Base-by-base conservation (phyloP, 2,329 filamentous ascomycete species). In the Tolypocladium sp. region DNA sequence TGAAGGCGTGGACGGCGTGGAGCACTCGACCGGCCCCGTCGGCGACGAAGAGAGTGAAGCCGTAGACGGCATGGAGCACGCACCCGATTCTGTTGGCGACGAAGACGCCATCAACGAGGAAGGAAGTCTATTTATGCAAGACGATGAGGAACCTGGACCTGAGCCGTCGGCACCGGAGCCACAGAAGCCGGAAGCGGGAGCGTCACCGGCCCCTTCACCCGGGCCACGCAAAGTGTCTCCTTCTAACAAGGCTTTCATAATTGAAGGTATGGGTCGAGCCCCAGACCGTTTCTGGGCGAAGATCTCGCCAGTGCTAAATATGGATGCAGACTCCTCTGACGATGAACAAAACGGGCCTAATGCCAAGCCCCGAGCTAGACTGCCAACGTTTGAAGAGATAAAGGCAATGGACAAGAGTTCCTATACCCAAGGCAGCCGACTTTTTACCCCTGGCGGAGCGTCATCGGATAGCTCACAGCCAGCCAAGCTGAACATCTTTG, bases 41-140 rank as follows among this genome's bases (percentile, higher is more conserved):
- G 27, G 41, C 6, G 37, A 41, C 15, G 55, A 56, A 30, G 55
- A 42, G 20, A 56, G 55, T 56, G 78, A 80, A 42, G 44, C 57
- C 6, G 35, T 41, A 17, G 33, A 37, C 15, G 17, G 27, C 13
- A 25, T 33, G 15, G 62, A 33, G 30, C n/a, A 46, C n/a, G 10
- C 40, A 12, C 7, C 20, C 3, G 17, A 3, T 17, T 3, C 20
- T 8, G 52, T 20, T 57, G 41, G 56, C 51, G 20, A 33, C 56
- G 7, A 67, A 65, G 17, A 40, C 6, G 61, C 65, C 37, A 40
- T 57, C 12, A 52, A 51, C 6, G 52, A 57, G 10, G 69, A 72
- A 52, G 67, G 53, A 13, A 71, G 70, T 52, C 65, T 73, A 4
- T 73, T 73, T 49, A 65, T 73, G 15, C 56, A 63, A 17, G 62